phyloP scores from a whole-genome alignment of 179 eudicot species.

The Patellifolia procumbens region DNA sequence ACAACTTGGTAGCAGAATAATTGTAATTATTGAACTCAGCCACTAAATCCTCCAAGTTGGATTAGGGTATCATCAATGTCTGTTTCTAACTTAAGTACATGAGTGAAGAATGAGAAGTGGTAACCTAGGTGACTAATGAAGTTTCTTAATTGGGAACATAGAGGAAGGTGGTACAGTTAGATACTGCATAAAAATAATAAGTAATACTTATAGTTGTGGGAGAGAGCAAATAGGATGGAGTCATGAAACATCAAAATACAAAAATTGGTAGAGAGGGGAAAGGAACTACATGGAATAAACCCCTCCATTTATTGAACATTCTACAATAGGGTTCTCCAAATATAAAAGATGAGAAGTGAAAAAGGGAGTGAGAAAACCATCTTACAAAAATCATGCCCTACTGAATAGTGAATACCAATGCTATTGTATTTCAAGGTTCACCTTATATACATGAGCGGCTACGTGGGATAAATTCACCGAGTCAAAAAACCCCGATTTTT shows the following conservation, averaged over 20 bases:
- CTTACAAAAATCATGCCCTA: neutral
- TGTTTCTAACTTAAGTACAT: neutral
- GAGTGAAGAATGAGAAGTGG: neutral
- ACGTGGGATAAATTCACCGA: neutral
- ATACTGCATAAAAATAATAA: neutral
- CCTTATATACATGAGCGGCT: neutral
- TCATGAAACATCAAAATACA: no score
- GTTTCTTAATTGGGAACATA: neutral
- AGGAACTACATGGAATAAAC: neutral
- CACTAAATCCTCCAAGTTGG: neutral
- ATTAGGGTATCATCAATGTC: neutral
- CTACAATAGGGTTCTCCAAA: neutral
- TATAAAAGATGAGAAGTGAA: neutral
- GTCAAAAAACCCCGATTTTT: neutral
- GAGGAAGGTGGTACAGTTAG: neutral
- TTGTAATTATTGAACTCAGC: neutral
- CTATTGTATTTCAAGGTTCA: neutral
- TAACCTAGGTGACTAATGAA: neutral
- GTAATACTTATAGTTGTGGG: neutral
- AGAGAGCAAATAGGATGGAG: neutral
- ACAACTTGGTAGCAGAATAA: neutral
- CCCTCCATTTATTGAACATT: neutral
- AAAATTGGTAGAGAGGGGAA: neutral
- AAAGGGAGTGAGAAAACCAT: neutral
- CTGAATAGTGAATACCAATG: neutral